Evolutionary conservation across 2,329 filamentous ascomycete species (phyloP), one percentile per base, ranked within the genome.

Genomic region (Akanthomyces lecanii): DNA sequence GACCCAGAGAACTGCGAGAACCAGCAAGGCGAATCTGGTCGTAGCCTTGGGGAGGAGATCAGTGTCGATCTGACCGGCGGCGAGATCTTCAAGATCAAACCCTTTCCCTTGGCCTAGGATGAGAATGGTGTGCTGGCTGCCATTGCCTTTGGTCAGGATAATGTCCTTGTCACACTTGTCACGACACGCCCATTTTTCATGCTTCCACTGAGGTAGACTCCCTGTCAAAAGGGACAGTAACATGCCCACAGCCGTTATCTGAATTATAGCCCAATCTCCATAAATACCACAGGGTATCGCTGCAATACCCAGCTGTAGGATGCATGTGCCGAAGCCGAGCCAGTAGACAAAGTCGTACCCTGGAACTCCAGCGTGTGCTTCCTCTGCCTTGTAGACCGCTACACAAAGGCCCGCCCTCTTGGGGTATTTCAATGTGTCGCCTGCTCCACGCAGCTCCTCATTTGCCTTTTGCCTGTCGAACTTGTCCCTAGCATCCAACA

Each of bases 101-200:
- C 76, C 74, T 1, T 68, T 50, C 0, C 70, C 71, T 6, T 69
- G 61, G 5, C 75, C 73, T 0, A 72, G 64, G 11, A 81, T 71
- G 3, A 78, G 71, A 30, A 81, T 72, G 3, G 72, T 74, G 67
- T 80, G 71, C 61, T 73, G 74, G 12, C 65, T 67, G 5, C 78
- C 79, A 64, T 79, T 80, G 1, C 79, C 78, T 1, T 69, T 63
- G 0, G 77, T 79, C 11, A 81, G 63, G 2, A 73, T 62, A n/a
- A 73, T 66, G 1, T 67, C 74, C 56, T 74, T 71, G 18, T 68
- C 66, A n/a, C 67, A 65, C 6, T 68, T 63, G 3, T 62, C 65
- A 18, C 75, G 71, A 66, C 74, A 78, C 0, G 75, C 71, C 72
- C 75, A 78, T 65, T 81, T 81, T 67, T 82, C 80, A 11, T 65